Evolutionary conservation across 331 rosid species (phyloP), one percentile per base, ranked within the genome.

Genomic region (Arachis monticola): DNA sequence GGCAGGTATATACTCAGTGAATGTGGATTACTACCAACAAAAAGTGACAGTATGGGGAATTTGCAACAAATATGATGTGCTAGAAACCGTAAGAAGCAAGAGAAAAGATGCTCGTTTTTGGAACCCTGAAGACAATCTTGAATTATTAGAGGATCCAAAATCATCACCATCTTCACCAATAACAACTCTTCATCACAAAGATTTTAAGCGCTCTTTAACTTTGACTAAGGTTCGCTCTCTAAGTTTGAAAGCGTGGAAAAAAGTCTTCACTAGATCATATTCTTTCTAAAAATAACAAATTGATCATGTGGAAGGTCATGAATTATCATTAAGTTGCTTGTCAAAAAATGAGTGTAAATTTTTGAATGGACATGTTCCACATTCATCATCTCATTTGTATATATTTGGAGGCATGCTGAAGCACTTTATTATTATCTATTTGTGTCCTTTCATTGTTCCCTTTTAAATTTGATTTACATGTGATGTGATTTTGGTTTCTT

Each of bases 21-120:
- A 82, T 8, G 91, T 93, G 80, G 96, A 93, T 66, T 81, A 80
- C 48, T 75, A 67, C 69, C 78, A 91, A 78, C 96, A 93, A 73
- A 93, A 93, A 80, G 96, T 86, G 77, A 93, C 88, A 0, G 94
- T 93, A 2, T 93, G 98, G 98, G 98, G 98, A 79, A 93, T 93
- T 79, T 93, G 98, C 84, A 93, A 93, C 88, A 93, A 93, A 70
- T 76, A 82, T 72, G 89, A 89, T 57, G 92, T 93, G 44, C 77
- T 93, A 27, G 84, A 86, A 61, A 89, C 84, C 1, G 74, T 87
- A 0, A 88, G 86, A 59, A 80, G 83, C 83, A 93, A 93, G 80
- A 91, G 98, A 83, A 93, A 87, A 82, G 91, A 84, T 7, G 87
- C 98, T 41, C 80, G 88, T 38, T 93, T 93, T 85, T 93, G 96